A percentile compares a stretch with the other conserved stretches of the same genome.
Conservation (phyloP, 1,284 basidiomycete genomes). For the Sporisorium exsertum region DNA sequence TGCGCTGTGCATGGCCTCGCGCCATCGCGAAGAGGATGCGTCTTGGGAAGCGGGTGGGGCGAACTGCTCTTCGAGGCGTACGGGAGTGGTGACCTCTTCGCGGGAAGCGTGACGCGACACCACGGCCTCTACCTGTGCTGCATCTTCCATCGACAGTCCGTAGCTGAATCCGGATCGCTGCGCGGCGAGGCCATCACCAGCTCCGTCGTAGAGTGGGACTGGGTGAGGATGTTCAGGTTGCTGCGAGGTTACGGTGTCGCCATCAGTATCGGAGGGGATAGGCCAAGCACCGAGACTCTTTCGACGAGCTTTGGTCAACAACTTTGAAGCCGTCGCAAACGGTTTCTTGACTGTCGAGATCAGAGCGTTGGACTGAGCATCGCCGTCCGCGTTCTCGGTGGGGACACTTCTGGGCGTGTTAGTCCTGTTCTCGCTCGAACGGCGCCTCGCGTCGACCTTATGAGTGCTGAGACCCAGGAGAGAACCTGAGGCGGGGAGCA, state of each 20-base stretch:
- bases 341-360: slow-evolving; percentile 35
- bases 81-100: slow-evolving; percentile 14
- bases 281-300: slow-evolving; percentile 16
- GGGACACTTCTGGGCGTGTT: not conserved
- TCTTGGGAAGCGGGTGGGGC: slow-evolving; percentile 7
- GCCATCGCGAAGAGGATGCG: slow-evolving; percentile 16
- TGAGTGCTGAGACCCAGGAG: not conserved
- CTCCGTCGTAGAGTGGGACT: slow-evolving; percentile 16
- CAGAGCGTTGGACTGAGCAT: not conserved
- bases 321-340: slow-evolving; percentile 26
- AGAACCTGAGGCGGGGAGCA: slow-evolving; percentile 30
- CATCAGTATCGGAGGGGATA: not conserved
- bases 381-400: not conserved
- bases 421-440: slow-evolving; percentile 23
- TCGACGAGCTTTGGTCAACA: slow-evolving; percentile 25
- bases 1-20: slow-evolving; percentile 31
- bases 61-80: slow-evolving; percentile 9
- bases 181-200: slow-evolving; percentile 24
- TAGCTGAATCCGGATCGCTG: slow-evolving; percentile 44
- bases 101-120: slow-evolving; percentile 32
- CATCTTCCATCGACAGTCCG: slow-evolving; percentile 40
- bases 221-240: slow-evolving; percentile 16
- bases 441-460: slow-evolving; percentile 8
- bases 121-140: slow-evolving; percentile 38
- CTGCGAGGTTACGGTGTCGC: not conserved